Percentiles rank a stretch among this genome's conserved stretches.
phyloP scores from a whole-genome alignment of 2,329 filamentous ascomycete species.

The Pseudocercospora ulei region DNA sequence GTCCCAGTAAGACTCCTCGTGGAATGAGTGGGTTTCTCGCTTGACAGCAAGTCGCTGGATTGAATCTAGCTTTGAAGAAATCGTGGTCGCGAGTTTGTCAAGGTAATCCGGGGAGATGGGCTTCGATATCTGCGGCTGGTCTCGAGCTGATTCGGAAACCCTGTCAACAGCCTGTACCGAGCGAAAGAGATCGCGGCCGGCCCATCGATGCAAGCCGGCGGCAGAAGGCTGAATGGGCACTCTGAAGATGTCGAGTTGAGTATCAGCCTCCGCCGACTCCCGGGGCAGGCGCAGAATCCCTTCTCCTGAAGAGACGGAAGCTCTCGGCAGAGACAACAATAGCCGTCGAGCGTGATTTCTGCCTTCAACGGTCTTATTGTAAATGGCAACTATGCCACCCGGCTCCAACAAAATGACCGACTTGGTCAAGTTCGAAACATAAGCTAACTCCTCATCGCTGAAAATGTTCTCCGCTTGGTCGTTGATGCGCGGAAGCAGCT shows the following conservation, averaged over 20 bases:
- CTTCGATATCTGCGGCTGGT: background rate
- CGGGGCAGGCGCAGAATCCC: background rate
- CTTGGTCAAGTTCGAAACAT: slow-evolving; percentile 20
- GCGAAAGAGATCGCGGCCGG: slow-evolving; percentile 2
- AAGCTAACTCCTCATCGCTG: slow-evolving; percentile 18
- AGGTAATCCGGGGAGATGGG: background rate
- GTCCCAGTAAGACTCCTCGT: background rate
- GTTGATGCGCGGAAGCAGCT: slow-evolving; percentile 10
- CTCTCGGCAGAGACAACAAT: slow-evolving; percentile 8
- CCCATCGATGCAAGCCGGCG: slow-evolving; percentile 1
- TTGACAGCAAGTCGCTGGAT: background rate
- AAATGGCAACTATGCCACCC: slow-evolving; percentile 8
- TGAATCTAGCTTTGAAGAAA: background rate
- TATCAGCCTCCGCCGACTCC: background rate
- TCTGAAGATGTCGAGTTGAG: background rate
- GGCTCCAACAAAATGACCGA: slow-evolving; percentile 18
- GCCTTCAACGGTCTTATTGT: slow-evolving; percentile 11
- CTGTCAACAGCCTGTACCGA: background rate
- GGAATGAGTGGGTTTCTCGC: background rate
- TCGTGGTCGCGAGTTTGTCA: background rate
- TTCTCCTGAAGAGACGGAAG: background rate
- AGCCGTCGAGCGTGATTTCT: slow-evolving; percentile 22
- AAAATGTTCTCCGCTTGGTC: slow-evolving; percentile 6
- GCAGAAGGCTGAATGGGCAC: slow-evolving; percentile 1
- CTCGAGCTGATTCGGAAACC: background rate